These are phyloP conservation scores for Phialophora expanda DNA, from an alignment of 2,329 filamentous ascomycete species.

Conservation along the genomic window DNA sequence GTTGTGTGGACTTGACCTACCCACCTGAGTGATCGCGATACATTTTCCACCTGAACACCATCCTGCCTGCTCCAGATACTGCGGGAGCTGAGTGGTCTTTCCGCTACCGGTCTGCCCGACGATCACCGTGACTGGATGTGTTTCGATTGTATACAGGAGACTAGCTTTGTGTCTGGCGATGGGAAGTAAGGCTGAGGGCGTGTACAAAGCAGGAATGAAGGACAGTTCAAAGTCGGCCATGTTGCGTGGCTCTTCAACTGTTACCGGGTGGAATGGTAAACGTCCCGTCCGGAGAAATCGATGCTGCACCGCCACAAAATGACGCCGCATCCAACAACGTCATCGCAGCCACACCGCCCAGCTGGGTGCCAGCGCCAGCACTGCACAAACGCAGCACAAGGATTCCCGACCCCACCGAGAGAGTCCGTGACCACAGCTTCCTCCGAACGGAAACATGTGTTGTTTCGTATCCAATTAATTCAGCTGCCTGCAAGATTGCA, in stretches of 20 bases:
- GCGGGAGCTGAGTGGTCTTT: constrained; percentile 94
- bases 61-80: constrained; percentile 84
- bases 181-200: constrained; percentile 80
- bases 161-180: constrained; percentile 81
- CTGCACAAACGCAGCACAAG: background rate
- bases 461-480: constrained; percentile 23
- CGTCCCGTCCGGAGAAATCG: background rate
- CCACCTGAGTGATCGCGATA: constrained; percentile 87
- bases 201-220: constrained; percentile 81
- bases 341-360: background rate
- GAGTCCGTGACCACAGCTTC: constrained; percentile 3
- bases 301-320: background rate
- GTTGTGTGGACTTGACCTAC: constrained; percentile 44
- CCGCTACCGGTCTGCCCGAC: constrained; percentile 94
- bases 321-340: background rate
- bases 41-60: constrained; percentile 85
- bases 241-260: background rate
- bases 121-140: constrained; percentile 80
- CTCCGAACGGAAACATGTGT: constrained; percentile 21
- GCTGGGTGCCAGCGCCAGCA: too few species aligned
- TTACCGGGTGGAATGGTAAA: background rate
- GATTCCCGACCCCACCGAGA: background rate
- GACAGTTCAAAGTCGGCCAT: constrained; percentile 35
- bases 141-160: constrained; percentile 86
- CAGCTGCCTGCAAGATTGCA: constrained; percentile 23